Percentiles rank a stretch among this genome's conserved stretches.
phyloP scores from a whole-genome alignment of 257 asterid species.

The Solanum pimpinellifolium region DNA sequence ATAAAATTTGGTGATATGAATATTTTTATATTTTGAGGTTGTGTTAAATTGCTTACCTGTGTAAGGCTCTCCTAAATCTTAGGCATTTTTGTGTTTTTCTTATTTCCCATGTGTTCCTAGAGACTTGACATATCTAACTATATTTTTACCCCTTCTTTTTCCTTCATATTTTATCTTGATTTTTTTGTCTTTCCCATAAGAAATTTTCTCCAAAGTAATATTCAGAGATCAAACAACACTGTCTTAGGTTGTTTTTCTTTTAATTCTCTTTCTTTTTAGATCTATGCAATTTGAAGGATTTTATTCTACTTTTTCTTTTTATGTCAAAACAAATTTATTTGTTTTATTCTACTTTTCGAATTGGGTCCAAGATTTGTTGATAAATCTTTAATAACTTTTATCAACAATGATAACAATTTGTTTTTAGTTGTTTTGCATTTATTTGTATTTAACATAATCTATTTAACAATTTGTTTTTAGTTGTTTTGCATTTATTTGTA shows the following conservation, averaged over 20 bases:
- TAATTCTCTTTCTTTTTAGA: not conserved
- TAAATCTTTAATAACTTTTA: not conserved
- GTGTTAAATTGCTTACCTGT: not conserved
- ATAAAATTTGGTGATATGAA: not conserved
- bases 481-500: too few relatives aligned
- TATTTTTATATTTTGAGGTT: not conserved
- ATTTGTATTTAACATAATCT: too few relatives aligned
- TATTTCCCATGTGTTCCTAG: not conserved
- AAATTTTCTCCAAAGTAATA: not conserved
- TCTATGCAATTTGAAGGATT: too few relatives aligned
- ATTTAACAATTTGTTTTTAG: too few relatives aligned
- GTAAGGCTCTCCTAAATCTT: not conserved
- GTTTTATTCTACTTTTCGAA: not conserved
- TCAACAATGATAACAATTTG: too few relatives aligned
- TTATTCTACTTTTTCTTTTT: too few relatives aligned
- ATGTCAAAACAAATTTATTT: not conserved
- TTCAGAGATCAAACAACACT: not conserved
- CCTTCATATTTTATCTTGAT: not conserved
- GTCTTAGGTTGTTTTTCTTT: not conserved
- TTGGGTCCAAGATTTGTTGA: not conserved
- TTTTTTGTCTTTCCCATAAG: not conserved
- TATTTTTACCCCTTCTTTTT: not conserved
- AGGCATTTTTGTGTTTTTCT: not conserved
- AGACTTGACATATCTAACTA: not conserved
- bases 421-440: too few relatives aligned